Evolutionary conservation across 495 filamentous ascomycete genomes (phyloP).

Genomic region (Immersiella caudata): DNA sequence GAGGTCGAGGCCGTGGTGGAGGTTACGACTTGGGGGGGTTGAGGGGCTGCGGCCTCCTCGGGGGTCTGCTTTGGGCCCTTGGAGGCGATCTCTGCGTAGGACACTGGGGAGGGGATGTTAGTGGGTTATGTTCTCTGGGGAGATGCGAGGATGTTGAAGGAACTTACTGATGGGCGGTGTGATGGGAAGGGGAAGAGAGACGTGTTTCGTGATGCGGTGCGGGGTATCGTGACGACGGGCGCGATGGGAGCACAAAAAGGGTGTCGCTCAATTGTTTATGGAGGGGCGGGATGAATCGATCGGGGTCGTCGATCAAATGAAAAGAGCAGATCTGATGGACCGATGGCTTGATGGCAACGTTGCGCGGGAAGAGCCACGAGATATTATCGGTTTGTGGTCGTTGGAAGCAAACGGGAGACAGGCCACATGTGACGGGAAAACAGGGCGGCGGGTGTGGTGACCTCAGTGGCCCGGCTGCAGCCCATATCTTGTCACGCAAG

Average conservation of each 20-base stretch:
- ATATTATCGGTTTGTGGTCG: slow-evolving; percentile 3
- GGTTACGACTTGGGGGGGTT: slow-evolving; percentile 62
- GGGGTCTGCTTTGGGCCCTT: slow-evolving; percentile 72
- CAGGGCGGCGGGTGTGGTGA: slow-evolving; percentile 12
- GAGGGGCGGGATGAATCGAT: slow-evolving; percentile 3
- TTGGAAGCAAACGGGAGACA: slow-evolving; percentile 16
- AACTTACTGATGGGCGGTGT: slow-evolving; percentile 14
- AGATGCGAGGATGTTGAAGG: neutral
- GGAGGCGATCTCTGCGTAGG: slow-evolving; percentile 75
- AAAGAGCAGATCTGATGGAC: neutral
- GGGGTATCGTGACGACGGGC: slow-evolving; percentile 3
- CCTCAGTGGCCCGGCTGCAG: slow-evolving; percentile 22
- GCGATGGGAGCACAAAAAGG: neutral
- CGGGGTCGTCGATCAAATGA: neutral
- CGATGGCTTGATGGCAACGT: slow-evolving; percentile 1
- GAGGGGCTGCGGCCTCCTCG: slow-evolving; percentile 71
- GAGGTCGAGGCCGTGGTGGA: slow-evolving; percentile 56
- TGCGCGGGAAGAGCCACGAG: neutral
- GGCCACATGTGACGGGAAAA: slow-evolving; percentile 28
- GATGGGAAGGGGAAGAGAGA: neutral
- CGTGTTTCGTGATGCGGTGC: neutral
- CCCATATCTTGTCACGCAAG: slow-evolving; percentile 7
- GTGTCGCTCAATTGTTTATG: neutral
- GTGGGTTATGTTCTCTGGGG: neutral
- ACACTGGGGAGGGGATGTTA: slow-evolving; percentile 53